A percentile compares a stretch with the other conserved stretches of the same genome.
phyloP scores from a whole-genome alignment of 2,329 filamentous ascomycete genomes.

The Sphaerostilbella broomeana region DNA sequence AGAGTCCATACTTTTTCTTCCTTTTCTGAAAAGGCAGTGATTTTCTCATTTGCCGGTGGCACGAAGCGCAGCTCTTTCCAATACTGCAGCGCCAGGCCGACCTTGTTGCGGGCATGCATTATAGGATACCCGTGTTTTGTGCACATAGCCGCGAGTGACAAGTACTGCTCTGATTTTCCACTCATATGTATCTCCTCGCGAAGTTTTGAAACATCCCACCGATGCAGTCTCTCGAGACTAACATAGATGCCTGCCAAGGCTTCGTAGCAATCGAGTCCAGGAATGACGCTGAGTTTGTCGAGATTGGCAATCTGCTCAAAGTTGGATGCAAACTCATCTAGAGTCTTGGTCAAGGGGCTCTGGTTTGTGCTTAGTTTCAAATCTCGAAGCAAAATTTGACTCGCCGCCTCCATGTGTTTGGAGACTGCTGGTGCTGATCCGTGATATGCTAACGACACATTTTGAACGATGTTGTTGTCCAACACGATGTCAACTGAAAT shows the following conservation, averaged over 20 bases:
- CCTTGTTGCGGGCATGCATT: constrained; percentile 60
- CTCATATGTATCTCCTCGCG: constrained; percentile 41
- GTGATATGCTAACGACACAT: constrained; percentile 57
- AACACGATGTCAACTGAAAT: constrained; percentile 57
- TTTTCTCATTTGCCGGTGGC: constrained; percentile 28
- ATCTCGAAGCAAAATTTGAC: constrained; percentile 58
- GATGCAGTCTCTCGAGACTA: constrained; percentile 62
- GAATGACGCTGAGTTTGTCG: constrained; percentile 64
- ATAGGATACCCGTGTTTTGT: constrained; percentile 62
- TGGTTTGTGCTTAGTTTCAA: constrained; percentile 54
- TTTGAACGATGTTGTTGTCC: constrained; percentile 54
- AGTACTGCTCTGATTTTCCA: constrained; percentile 40
- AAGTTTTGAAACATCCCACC: constrained; percentile 59
- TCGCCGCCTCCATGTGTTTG: constrained; percentile 55
- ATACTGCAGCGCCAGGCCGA: constrained; percentile 70
- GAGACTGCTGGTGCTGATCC: constrained; percentile 52
- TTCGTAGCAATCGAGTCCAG: constrained; percentile 68
- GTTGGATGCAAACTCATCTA: constrained; percentile 66
- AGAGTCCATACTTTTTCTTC: constrained; percentile 57
- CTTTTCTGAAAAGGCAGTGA: constrained; percentile 32
- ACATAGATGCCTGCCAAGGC: constrained; percentile 67
- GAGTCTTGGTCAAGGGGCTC: constrained; percentile 60
- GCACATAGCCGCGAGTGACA: constrained; percentile 57
- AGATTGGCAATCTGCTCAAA: constrained; percentile 61
- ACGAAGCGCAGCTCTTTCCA: constrained; percentile 61